These are phyloP conservation scores for Pseudogymnoascus pannorum DNA, from an alignment of 2,329 filamentous ascomycete genomes.

Conservation along the genomic window DNA sequence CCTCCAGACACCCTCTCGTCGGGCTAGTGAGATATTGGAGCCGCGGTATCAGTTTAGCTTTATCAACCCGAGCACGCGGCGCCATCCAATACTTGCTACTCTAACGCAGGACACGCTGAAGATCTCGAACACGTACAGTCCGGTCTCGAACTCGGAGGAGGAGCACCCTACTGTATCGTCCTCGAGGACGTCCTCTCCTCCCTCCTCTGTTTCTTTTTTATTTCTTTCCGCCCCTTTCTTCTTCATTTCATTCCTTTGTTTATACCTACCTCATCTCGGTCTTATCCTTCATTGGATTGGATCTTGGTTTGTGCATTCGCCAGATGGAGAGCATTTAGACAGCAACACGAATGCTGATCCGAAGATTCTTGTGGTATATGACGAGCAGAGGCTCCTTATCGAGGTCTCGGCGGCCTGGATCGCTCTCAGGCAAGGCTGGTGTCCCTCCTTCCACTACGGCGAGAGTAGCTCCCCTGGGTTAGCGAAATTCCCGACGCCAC, in stretches of 20 bases:
- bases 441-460: slow-evolving; percentile 31
- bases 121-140: slow-evolving; percentile 60
- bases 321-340: too few species aligned
- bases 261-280: too few species aligned
- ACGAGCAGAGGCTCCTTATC: slow-evolving; percentile 32
- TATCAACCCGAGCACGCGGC: slow-evolving; percentile 59
- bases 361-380: not conserved
- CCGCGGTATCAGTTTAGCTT: slow-evolving; percentile 69
- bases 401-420: slow-evolving; percentile 47
- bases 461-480: slow-evolving; percentile 17
- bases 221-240: too few species aligned
- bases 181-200: slow-evolving; percentile 17
- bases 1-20: slow-evolving; percentile 12
- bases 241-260: too few species aligned
- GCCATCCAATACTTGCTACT: slow-evolving; percentile 68
- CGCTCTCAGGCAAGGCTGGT: slow-evolving; percentile 39
- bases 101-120: slow-evolving; percentile 58
- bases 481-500: not conserved
- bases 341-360: not conserved
- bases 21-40: slow-evolving; percentile 36
- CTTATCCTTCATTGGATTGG: too few species aligned
- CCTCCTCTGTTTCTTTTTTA: too few species aligned
- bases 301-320: too few species aligned
- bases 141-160: slow-evolving; percentile 43
- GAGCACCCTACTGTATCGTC: slow-evolving; percentile 41